phyloP scores from a whole-genome alignment of 2,329 filamentous ascomycete genomes.

The Teratosphaeria epicoccoides region DNA sequence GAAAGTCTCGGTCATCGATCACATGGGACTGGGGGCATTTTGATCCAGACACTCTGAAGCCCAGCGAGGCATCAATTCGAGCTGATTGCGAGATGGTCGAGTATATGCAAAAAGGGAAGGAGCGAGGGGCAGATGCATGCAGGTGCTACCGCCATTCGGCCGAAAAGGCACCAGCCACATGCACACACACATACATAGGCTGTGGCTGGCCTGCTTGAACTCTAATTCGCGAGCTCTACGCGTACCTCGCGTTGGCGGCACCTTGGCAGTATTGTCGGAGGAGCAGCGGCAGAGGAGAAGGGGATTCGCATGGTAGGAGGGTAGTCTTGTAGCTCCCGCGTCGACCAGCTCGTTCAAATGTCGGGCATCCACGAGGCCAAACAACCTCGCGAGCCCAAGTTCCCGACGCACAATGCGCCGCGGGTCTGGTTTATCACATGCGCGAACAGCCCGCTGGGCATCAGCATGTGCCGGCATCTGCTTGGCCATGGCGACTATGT shows the following conservation, averaged over 20 bases:
- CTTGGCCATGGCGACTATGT: slow-evolving; percentile 89
- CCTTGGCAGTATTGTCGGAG: background rate
- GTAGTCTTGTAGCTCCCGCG: background rate
- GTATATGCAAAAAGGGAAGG: background rate
- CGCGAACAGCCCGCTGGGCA: slow-evolving; percentile 71
- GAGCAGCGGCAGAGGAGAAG: background rate
- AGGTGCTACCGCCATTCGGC: background rate
- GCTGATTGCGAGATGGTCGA: too few species aligned
- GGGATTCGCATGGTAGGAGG: background rate
- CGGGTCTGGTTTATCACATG: slow-evolving; percentile 90
- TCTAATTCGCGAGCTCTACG: background rate
- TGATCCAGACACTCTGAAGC: too few species aligned
- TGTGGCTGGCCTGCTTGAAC: background rate
- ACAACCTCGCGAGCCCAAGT: slow-evolving; percentile 35
- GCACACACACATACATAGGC: too few species aligned
- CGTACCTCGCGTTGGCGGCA: background rate
- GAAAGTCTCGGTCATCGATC: background rate
- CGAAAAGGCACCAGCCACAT: background rate
- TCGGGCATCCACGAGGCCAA: slow-evolving; percentile 9
- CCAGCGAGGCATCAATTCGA: too few species aligned
- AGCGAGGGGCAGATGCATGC: background rate
- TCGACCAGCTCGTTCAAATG: slow-evolving; percentile 1
- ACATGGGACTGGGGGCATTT: too few species aligned
- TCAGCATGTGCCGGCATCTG: slow-evolving; percentile 69
- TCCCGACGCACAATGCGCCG: slow-evolving; percentile 54